Evolutionary conservation across 2,329 filamentous ascomycete species (phyloP).

Genomic region (Cladosporium sp.): DNA sequence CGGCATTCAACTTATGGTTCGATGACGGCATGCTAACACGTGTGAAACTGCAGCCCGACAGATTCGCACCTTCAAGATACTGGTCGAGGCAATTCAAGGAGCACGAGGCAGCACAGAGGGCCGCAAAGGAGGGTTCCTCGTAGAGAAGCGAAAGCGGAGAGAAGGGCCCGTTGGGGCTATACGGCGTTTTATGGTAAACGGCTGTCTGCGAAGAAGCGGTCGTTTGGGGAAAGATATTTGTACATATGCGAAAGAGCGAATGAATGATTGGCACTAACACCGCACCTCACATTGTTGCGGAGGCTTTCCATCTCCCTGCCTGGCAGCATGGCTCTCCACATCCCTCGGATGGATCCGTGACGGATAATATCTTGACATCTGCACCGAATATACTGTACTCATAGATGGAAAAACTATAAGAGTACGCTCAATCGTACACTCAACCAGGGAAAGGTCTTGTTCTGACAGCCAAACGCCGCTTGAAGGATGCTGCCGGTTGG

Average conservation of each 20-base stretch:
- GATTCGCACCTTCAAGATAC: conserved; percentile 80
- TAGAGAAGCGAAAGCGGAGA: neutral
- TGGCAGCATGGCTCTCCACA: no score
- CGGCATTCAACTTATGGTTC: neutral
- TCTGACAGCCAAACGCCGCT: no score
- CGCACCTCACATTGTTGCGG: no score
- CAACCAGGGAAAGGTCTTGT: no score
- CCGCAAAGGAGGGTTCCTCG: conserved; percentile 7
- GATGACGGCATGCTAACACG: no score
- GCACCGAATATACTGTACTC: no score
- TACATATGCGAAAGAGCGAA: conserved; percentile 12
- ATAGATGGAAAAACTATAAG: no score
- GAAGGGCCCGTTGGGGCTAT: conserved; percentile 5
- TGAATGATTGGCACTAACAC: neutral
- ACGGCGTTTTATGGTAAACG: conserved; percentile 10
- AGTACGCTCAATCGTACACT: no score
- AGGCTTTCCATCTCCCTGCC: no score
- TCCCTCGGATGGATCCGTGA: no score
- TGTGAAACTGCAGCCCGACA: conserved; percentile 44
- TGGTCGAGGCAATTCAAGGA: conserved; percentile 70
- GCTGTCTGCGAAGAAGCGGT: conserved; percentile 7
- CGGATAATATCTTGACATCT: no score
- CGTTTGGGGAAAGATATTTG: conserved; percentile 12
- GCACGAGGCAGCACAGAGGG: conserved; percentile 54
- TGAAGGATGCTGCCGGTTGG: no score